Percentiles rank a stretch among this genome's conserved stretches.
Evolutionary conservation across 768 basidiomycete species (phyloP).

Genomic region (Boletus reticulatus): DNA sequence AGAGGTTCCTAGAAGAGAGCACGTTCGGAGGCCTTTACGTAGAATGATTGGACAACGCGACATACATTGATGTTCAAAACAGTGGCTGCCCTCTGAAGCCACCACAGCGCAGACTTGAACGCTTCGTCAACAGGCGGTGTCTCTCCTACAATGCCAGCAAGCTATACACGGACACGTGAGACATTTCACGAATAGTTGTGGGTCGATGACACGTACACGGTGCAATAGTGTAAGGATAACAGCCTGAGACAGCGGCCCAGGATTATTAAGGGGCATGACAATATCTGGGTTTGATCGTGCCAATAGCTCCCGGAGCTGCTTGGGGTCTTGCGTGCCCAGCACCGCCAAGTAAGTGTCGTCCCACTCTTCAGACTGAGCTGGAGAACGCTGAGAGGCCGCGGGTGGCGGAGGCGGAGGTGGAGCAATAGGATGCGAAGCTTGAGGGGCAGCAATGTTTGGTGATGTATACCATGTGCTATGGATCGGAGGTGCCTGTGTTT

Average conservation of each 20-base stretch:
- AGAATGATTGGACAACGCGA: constrained; percentile 7
- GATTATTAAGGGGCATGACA: constrained; percentile 73
- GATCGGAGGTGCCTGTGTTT: constrained; percentile 29
- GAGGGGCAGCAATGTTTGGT: constrained; percentile 70
- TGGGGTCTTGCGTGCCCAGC: constrained; percentile 69
- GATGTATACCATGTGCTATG: constrained; percentile 54
- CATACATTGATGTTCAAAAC: constrained; percentile 71
- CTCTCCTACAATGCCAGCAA: constrained; percentile 73
- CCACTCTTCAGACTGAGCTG: constrained; percentile 73
- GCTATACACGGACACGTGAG: constrained; percentile 38
- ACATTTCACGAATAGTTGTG: not conserved
- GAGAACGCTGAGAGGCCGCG: constrained; percentile 45
- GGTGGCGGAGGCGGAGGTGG: constrained; percentile 51
- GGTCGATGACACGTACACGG: constrained; percentile 49
- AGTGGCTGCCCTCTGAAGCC: constrained; percentile 74
- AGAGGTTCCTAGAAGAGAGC: constrained; percentile 58
- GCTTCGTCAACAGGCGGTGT: constrained; percentile 73
- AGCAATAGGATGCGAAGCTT: constrained; percentile 76
- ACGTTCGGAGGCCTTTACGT: not conserved
- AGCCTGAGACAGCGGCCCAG: constrained; percentile 74
- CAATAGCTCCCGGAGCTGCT: constrained; percentile 73
- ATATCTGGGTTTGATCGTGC: constrained; percentile 73
- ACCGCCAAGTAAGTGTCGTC: constrained; percentile 80
- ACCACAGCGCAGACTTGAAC: constrained; percentile 84
- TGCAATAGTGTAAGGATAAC: constrained; percentile 82